Evolutionary conservation across 495 filamentous ascomycete genomes (phyloP).

Genomic region (Oidiodendron maius): DNA sequence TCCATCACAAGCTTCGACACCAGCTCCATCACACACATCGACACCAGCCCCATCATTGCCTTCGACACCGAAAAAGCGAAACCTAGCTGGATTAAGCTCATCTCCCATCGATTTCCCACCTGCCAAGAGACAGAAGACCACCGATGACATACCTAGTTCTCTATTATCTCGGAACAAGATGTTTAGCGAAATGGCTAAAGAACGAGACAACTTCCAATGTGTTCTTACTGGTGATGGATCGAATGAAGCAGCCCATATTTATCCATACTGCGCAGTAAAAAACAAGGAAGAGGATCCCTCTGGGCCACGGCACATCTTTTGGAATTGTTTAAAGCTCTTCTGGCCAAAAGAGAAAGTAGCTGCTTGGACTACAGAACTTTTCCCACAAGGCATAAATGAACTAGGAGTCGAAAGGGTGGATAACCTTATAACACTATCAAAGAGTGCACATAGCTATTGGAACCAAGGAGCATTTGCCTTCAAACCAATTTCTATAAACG

Average conservation of each 20-base stretch:
- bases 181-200: slow-evolving; percentile 3
- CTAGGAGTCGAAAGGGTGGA: slow-evolving; percentile 6
- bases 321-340: slow-evolving; percentile 8
- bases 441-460: slow-evolving; percentile 8
- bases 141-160: background rate
- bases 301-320: slow-evolving; percentile 14
- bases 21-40: too few species aligned
- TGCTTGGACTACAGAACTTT: slow-evolving; percentile 17
- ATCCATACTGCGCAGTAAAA: slow-evolving; percentile 7
- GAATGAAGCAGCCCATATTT: slow-evolving; percentile 17
- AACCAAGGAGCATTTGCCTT: slow-evolving; percentile 15
- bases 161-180: background rate
- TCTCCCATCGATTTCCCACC: too few species aligned
- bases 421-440: slow-evolving; percentile 17
- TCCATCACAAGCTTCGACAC: background rate
- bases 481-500: slow-evolving; percentile 13
- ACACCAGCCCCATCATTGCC: background rate
- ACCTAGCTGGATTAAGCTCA: too few species aligned
- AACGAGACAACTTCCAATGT: slow-evolving; percentile 14
- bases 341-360: slow-evolving; percentile 17
- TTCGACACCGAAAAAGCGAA: background rate
- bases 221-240: slow-evolving; percentile 6
- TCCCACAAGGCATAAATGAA: slow-evolving; percentile 12
- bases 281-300: slow-evolving; percentile 8
- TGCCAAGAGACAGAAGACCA: slow-evolving; percentile 5